These are phyloP conservation scores for Pistacia integerrima DNA, from an alignment of 345 rosid genomes.

Conservation along the genomic window DNA sequence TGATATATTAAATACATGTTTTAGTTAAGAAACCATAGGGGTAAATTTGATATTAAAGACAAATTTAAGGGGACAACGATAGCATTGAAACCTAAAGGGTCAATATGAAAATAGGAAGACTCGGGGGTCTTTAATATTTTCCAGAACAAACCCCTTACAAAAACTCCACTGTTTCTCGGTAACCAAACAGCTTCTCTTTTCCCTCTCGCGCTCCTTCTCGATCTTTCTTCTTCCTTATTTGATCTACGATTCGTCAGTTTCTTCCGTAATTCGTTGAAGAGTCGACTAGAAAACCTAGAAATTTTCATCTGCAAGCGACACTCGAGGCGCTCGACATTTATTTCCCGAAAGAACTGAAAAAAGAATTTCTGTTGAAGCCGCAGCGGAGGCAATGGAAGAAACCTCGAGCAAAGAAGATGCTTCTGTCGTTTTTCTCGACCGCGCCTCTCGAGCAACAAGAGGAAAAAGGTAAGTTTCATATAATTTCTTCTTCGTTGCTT, in stretches of 20 bases:
- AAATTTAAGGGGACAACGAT: too few relatives aligned
- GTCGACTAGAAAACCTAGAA: background rate
- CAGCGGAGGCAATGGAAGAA: conserved; percentile 27
- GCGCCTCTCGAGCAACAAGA: conserved; percentile 66
- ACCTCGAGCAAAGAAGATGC: conserved; percentile 49
- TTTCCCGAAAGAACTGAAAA: background rate
- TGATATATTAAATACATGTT: too few relatives aligned
- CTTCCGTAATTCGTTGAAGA: background rate
- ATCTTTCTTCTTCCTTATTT: background rate
- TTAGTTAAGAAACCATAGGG: too few relatives aligned
- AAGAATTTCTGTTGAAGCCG: background rate
- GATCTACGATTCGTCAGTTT: background rate
- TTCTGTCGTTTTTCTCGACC: conserved; percentile 58
- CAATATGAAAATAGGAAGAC: too few relatives aligned
- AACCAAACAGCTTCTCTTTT: too few relatives aligned
- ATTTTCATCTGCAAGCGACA: background rate
- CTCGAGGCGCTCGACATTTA: background rate
- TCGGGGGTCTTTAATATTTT: too few relatives aligned
- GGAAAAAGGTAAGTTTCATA: conserved; percentile 64
- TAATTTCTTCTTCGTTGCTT: background rate
- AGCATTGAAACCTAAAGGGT: too few relatives aligned
- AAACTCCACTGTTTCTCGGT: too few relatives aligned
- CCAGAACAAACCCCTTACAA: too few relatives aligned
- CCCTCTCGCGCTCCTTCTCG: background rate
- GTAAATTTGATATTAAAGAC: too few relatives aligned